Base-by-base conservation (phyloP, 2,329 filamentous ascomycete genomes). In the Aureobasidium namibiae region DNA sequence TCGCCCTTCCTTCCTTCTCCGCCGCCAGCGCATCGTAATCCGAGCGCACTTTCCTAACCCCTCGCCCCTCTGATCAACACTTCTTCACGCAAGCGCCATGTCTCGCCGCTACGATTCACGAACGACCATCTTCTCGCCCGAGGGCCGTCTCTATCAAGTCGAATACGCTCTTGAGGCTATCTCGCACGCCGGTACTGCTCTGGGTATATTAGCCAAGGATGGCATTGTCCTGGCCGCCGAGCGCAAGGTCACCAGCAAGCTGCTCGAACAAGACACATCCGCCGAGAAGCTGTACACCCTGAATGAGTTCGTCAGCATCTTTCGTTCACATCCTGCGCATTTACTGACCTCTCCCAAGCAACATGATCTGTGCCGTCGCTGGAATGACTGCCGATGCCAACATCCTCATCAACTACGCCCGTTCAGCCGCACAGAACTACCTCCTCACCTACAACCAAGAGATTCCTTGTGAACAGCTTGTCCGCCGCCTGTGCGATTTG, bases 381-480 rank as follows among this genome's bases (percentile, higher is more conserved):
- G 94, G 94, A 72, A 97, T 99, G 92, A 99, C 92, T 46, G 94
- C 94, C 71, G 94, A 99, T 73, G 94, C 94, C 75, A 99, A 99
- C 81, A 99, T 99, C 76, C 90, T 99, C 74, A 99, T 99, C 85
- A 99, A 99, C 82, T 96, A 95, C 77, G 95, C 94, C 73, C 91
- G 94, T 68, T 90, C 96, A 83, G 89, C 90, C 69, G 94, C 94
- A 68, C 94, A 99, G 79, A 86, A 88, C 72, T 97, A 99, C 78
- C 92, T 99, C 74, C 85, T 96, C 66, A 99, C 92, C 69, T 99
- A 99, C 83, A 96, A 97, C 81, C 92, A 96, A 87, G 94, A 99
- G 73, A 99, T 99, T 65, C 94, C 94, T 61, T 99, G 94, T 80
- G 94, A 99, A 76, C 94, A 99, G 77, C 89, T 99, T 61, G 94